Base-by-base conservation (phyloP, 495 filamentous ascomycete species). In the Xylaria bambusicola region DNA sequence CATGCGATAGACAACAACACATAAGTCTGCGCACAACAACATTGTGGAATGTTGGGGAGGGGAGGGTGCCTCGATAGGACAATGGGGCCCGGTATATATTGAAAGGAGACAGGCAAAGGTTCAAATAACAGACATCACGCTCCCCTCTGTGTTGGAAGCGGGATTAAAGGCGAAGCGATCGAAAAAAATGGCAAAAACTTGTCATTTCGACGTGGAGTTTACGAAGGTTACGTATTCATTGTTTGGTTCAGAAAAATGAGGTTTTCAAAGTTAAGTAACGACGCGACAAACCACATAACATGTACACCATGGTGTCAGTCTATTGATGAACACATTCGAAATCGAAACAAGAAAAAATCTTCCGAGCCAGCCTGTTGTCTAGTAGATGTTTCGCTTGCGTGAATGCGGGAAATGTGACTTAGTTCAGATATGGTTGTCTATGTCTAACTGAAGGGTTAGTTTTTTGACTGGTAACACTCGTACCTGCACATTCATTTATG, bases 211-310 rank as follows among this genome's bases (percentile, higher is more conserved):
- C 52, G 55, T 60, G 62, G 57, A 64, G 51, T 61, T 69, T 61
- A 70, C 67, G 67, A 70, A 67, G 57, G 65, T 70, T 60, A 70
- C 62, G 67, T 61, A 58, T 58, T 51, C 62, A 68, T 67, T 67
- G 67, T 67, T 63, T n/a, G n/a, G n/a, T n/a, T n/a, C n/a, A n/a
- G n/a, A n/a, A 29, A 59, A 36, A 52, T n/a, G 56, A 48, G 56
- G 45, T 58, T 51, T 42, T 58, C 56, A 33, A n/a, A n/a, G n/a
- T n/a, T n/a, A n/a, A n/a, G n/a, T n/a, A n/a, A n/a, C 2, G 42
- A 36, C 35, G 27, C 33, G 44, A 40, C 18, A 23, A 36, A 15
- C 29, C 42, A 12, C 46, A 10, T 21, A 12, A 20, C 51, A 45
- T 60, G 31, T 53, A 60, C 41, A 49, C 38, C 41, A 24, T 53